phyloP scores from a whole-genome alignment of 768 basidiomycete species.

The Amanita inopinata region DNA sequence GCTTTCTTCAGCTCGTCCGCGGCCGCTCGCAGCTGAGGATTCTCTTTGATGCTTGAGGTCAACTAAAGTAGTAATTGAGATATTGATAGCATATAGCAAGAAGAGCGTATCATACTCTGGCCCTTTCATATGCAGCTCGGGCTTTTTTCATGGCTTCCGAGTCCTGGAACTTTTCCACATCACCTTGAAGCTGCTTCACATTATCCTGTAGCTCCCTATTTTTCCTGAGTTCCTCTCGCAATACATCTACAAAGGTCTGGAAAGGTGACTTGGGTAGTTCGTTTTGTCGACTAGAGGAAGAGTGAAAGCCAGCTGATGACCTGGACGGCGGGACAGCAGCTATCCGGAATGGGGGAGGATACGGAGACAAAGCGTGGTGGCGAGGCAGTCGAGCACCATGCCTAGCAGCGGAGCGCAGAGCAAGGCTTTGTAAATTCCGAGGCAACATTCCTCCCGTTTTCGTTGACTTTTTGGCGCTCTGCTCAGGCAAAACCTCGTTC shows the following conservation, averaged over 20 bases:
- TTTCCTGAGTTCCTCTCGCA: slow-evolving; percentile 88
- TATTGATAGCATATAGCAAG: slow-evolving; percentile 7
- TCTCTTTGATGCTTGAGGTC: slow-evolving; percentile 91
- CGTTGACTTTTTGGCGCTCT: neutral
- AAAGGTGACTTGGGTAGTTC: slow-evolving; percentile 88
- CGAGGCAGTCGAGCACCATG: slow-evolving; percentile 17
- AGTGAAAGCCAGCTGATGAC: slow-evolving; percentile 43
- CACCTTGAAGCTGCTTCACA: slow-evolving; percentile 94
- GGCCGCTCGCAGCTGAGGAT: slow-evolving; percentile 83
- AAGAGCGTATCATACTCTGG: slow-evolving; percentile 55
- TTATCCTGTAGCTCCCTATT: slow-evolving; percentile 93
- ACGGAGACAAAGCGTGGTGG: slow-evolving; percentile 11
- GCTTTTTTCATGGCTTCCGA: slow-evolving; percentile 93
- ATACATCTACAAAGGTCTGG: slow-evolving; percentile 90
- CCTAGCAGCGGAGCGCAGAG: slow-evolving; percentile 25
- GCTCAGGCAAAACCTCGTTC: neutral
- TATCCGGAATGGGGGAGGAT: slow-evolving; percentile 34
- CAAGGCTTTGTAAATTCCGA: slow-evolving; percentile 32
- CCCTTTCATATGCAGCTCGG: slow-evolving; percentile 85
- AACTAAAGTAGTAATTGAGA: slow-evolving; percentile 39
- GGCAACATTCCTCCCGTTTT: slow-evolving; percentile 29
- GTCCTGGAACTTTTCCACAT: slow-evolving; percentile 95
- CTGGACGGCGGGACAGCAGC: slow-evolving; percentile 9
- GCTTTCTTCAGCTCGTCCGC: slow-evolving; percentile 87
- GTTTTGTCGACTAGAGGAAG: slow-evolving; percentile 48